A percentile compares a stretch with the other conserved stretches of the same genome.
These are phyloP conservation scores for Saturnispora serradocipensis DNA, from an alignment of 805 yeast species.

Conservation along the genomic window DNA sequence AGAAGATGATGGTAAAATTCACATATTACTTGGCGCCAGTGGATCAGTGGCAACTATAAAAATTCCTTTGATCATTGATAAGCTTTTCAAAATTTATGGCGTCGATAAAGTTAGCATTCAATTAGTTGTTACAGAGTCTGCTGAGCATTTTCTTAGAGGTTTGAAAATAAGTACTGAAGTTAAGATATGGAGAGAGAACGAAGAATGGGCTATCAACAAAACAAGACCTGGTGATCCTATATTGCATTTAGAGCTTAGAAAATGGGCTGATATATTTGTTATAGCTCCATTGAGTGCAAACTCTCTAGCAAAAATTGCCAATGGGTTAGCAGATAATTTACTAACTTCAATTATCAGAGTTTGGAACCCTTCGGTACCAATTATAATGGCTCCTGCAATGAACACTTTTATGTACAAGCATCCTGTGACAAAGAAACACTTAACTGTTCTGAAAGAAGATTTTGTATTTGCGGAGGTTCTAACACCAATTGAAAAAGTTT, in stretches of 20 bases:
- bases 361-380: conserved; percentile 90
- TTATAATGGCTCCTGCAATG: conserved; percentile 92
- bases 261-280: conserved; percentile 92
- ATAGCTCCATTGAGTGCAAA: conserved; percentile 96
- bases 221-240: conserved; percentile 81
- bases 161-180: conserved; percentile 53
- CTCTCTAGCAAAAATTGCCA: conserved; percentile 77
- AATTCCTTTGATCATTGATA: conserved; percentile 81
- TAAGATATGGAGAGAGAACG: conserved; percentile 85
- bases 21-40: conserved; percentile 83
- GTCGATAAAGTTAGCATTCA: conserved; percentile 70
- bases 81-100: conserved; percentile 72
- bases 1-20: conserved; percentile 77
- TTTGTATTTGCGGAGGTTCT: conserved; percentile 95
- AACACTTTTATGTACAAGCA: conserved; percentile 86
- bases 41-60: conserved; percentile 97
- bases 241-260: conserved; percentile 83
- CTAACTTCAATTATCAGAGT: conserved; percentile 87
- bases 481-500: conserved; percentile 92
- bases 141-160: conserved; percentile 67
- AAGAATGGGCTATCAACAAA: conserved; percentile 72
- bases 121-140: conserved; percentile 74
- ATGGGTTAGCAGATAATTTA: conserved; percentile 88
- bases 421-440: conserved; percentile 76
- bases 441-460: conserved; percentile 68